Conservation (phyloP, 495 filamentous ascomycete species). For the Neurospora intermedia region DNA sequence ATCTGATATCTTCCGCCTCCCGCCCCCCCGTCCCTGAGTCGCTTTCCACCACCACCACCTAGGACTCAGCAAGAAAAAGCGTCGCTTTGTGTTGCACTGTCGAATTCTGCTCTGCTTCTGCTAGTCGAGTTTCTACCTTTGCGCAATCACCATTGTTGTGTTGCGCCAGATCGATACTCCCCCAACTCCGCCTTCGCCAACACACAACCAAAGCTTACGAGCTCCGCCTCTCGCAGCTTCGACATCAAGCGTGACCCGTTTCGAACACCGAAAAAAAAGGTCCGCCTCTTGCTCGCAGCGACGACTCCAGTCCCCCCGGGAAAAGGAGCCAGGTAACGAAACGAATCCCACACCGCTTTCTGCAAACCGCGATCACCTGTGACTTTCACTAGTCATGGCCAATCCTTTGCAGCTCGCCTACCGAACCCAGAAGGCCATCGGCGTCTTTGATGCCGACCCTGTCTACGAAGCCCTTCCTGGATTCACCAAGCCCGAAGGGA, state of each 20-base stretch:
- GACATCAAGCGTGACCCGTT: neutral
- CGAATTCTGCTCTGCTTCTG: neutral
- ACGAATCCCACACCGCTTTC: conserved; percentile 6
- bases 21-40: neutral
- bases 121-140: neutral
- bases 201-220: neutral
- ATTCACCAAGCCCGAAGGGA: conserved; percentile 85
- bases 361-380: conserved; percentile 40
- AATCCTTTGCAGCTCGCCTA: conserved; percentile 83
- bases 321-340: conserved; percentile 12
- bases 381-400: conserved; percentile 84
- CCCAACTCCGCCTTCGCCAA: neutral
- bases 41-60: neutral
- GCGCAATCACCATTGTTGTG: neutral
- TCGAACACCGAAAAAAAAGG: conserved; percentile 1
- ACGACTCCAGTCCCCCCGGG: conserved; percentile 1
- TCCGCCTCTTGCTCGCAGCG: neutral
- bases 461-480: conserved; percentile 77
- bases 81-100: neutral
- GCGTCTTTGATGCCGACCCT: conserved; percentile 80
- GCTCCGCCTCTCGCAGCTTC: neutral
- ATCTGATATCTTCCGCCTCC: neutral
- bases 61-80: neutral
- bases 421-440: conserved; percentile 92
- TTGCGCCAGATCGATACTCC: neutral